Conservation (phyloP, 2,329 filamentous ascomycete species). For the Leptographium radiaticola region DNA sequence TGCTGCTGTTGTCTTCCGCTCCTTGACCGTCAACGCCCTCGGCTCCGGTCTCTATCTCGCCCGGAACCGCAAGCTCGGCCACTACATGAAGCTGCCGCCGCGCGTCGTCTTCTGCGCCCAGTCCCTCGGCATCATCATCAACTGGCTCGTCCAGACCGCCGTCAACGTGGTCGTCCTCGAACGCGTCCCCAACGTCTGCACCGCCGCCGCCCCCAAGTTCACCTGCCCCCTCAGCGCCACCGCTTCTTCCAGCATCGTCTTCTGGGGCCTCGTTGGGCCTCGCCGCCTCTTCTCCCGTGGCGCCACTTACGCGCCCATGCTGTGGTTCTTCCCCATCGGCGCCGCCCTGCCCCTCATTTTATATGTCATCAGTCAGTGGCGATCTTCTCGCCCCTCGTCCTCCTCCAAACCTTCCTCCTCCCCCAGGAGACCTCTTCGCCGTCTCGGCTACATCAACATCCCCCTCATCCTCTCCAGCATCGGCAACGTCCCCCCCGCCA, state of each 20-base stretch:
- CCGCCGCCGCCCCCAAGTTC: slow-evolving; percentile 37
- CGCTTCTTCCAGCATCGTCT: slow-evolving; percentile 54
- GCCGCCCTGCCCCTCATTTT: slow-evolving; percentile 47
- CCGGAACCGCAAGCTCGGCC: slow-evolving; percentile 52
- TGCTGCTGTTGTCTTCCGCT: slow-evolving; percentile 63
- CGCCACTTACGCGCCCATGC: slow-evolving; percentile 47
- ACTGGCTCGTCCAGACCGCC: slow-evolving; percentile 39
- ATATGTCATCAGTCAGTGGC: slow-evolving; percentile 35
- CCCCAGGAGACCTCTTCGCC: not conserved
- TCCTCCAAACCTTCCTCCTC: no score
- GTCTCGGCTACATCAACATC: slow-evolving; percentile 45
- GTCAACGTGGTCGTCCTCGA: slow-evolving; percentile 51
- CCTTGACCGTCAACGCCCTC: slow-evolving; percentile 46
- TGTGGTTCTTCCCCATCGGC: slow-evolving; percentile 60
- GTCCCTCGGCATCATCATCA: slow-evolving; percentile 27
- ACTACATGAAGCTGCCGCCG: slow-evolving; percentile 53
- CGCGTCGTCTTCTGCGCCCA: slow-evolving; percentile 48
- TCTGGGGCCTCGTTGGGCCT: slow-evolving; percentile 63
- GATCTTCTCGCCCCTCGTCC: no score
- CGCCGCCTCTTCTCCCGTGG: slow-evolving; percentile 51
- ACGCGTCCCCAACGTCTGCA: slow-evolving; percentile 49
- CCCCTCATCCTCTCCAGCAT: slow-evolving; percentile 56
- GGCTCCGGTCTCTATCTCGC: slow-evolving; percentile 49
- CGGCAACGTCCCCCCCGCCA: slow-evolving; percentile 48
- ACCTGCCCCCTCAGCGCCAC: slow-evolving; percentile 39